Evolutionary conservation across 169 alveolate genomes (phyloP).

Genomic region (Plasmodium sp.): DNA sequence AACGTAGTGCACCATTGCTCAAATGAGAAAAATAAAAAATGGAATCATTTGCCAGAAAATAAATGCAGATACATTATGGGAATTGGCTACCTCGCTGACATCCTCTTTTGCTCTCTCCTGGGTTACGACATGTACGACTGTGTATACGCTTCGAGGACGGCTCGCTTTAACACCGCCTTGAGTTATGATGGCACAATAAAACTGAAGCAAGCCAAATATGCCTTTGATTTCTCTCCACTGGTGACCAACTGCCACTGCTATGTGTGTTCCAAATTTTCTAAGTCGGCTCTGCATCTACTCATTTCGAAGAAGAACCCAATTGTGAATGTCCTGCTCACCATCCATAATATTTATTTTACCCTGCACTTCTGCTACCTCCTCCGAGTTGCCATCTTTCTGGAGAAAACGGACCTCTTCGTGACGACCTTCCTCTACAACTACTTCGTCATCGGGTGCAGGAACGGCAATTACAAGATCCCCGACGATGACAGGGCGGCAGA

Average conservation of each 20-base stretch:
- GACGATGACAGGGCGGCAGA: constrained; percentile 32
- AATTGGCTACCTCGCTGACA: constrained; percentile 98
- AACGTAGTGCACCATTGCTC: constrained; percentile 87
- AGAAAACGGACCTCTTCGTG: constrained; percentile 14
- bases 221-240: constrained; percentile 87
- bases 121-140: constrained; percentile 99
- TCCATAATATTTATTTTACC: constrained; percentile 93
- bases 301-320: constrained; percentile 85
- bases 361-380: constrained; percentile 84
- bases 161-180: constrained; percentile 97
- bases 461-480: constrained; percentile 83
- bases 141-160: constrained; percentile 99
- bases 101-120: constrained; percentile 95
- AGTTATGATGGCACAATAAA: constrained; percentile 82
- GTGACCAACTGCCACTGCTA: constrained; percentile 94
- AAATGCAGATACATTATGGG: constrained; percentile 99
- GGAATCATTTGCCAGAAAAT: constrained; percentile 82
- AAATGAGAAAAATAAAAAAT: constrained; percentile 39
- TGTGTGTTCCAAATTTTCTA: constrained; percentile 93
- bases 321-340: constrained; percentile 89
- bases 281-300: constrained; percentile 90
- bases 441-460: constrained; percentile 86
- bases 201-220: constrained; percentile 76
- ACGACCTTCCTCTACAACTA: constrained; percentile 29
- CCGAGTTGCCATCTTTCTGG: constrained; percentile 18